Evolutionary conservation across 129 eudicot genomes (phyloP).

Genomic region (Lonicera japonica): DNA sequence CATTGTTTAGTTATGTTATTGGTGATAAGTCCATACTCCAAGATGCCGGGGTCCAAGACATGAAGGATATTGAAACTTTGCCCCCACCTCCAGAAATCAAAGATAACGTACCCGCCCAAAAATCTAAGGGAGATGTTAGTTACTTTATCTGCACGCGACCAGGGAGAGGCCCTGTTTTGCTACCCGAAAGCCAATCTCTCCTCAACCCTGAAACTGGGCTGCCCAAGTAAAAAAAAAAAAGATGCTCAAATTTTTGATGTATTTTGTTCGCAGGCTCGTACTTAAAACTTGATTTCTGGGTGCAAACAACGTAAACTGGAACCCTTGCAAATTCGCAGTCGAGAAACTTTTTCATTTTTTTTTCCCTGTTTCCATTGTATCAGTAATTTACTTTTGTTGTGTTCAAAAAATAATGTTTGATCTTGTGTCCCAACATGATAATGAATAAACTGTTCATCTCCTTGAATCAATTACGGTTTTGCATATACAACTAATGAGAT

Average conservation of each 20-base stretch:
- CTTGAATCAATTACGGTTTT: too few species aligned
- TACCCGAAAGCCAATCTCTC: conserved; percentile 68
- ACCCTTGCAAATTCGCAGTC: neutral
- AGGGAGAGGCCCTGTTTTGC: conserved; percentile 83
- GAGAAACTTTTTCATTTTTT: conserved; percentile 3
- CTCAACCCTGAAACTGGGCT: conserved; percentile 73
- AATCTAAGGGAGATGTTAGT: conserved; percentile 74
- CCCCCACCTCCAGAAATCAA: conserved; percentile 76
- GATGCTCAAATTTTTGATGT: conserved; percentile 6
- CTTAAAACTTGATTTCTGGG: neutral
- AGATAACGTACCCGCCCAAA: conserved; percentile 37
- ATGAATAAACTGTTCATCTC: neutral
- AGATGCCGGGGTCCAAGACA: conserved; percentile 80
- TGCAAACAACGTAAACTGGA: conserved; percentile 15
- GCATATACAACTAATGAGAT: too few species aligned
- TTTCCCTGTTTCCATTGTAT: neutral
- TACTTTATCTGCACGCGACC: conserved; percentile 98
- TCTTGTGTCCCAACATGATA: neutral
- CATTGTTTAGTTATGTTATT: conserved; percentile 50
- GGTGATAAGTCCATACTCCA: conserved; percentile 82
- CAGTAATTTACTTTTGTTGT: neutral
- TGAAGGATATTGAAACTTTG: conserved; percentile 74
- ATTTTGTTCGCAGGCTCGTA: neutral
- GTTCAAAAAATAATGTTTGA: neutral
- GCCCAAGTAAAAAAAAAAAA: conserved; percentile 54